Percentiles rank a stretch among this genome's conserved stretches.
Conservation (phyloP, 768 basidiomycete genomes). For the Amanita exitialis region DNA sequence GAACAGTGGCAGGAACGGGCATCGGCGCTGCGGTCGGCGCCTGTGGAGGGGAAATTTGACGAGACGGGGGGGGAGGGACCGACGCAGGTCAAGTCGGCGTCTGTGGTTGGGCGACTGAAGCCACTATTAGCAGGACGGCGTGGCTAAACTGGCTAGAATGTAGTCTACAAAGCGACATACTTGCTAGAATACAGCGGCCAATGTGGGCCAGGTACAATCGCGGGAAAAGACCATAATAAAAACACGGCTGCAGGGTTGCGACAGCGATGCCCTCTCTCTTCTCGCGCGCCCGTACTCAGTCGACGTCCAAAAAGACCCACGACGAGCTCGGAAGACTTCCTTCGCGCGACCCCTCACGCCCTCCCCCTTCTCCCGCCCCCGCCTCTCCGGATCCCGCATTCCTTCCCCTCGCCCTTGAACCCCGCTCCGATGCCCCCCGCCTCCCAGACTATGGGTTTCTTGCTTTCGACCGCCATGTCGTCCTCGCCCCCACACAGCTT, state of each 20-base stretch:
- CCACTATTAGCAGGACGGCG: not conserved
- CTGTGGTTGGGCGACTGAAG: not conserved
- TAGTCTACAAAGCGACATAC: too few relatives aligned
- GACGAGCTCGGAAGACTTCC: conserved; percentile 63
- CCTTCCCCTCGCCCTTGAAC: conserved; percentile 41
- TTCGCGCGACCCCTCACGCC: conserved; percentile 28
- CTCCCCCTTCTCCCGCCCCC: conserved; percentile 20
- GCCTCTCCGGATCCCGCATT: conserved; percentile 41
- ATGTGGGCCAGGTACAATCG: too few relatives aligned
- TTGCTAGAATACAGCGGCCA: too few relatives aligned
- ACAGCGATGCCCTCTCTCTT: conserved; percentile 64
- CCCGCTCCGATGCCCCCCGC: conserved; percentile 26
- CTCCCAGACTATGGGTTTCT: conserved; percentile 62
- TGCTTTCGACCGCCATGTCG: conserved; percentile 60
- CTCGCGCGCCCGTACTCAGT: conserved; percentile 57
- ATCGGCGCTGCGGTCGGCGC: not conserved
- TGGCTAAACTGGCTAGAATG: conserved; percentile 8
- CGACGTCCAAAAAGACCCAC: conserved; percentile 22
- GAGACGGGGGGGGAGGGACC: not conserved
- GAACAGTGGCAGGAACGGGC: not conserved
- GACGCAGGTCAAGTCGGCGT: not conserved
- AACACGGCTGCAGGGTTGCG: too few relatives aligned
- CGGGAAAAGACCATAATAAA: conserved; percentile 13
- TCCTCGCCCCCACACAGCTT: conserved; percentile 68
- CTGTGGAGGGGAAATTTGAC: not conserved